These are phyloP conservation scores for Pseudohyphozyma bogoriensis DNA, from an alignment of 768 basidiomycete species.

Conservation along the genomic window DNA sequence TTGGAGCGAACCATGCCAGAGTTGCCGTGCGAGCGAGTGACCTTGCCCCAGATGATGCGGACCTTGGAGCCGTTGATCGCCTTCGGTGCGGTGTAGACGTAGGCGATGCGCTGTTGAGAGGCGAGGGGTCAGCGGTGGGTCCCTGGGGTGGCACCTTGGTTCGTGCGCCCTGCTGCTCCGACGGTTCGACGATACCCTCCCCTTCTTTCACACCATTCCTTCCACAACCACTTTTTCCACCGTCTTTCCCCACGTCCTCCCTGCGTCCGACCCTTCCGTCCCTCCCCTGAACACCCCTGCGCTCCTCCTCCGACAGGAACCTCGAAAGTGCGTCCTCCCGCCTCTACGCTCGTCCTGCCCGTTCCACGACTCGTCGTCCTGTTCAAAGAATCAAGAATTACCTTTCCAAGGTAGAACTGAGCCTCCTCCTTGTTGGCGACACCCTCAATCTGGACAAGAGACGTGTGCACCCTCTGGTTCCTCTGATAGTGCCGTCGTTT, in stretches of 20 bases:
- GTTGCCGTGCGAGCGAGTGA: constrained; percentile 45
- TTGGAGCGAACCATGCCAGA: constrained; percentile 94
- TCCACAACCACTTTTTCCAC: too few relatives aligned
- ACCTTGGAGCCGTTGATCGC: constrained; percentile 89
- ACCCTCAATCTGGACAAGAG: constrained; percentile 94
- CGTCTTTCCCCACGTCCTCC: background rate
- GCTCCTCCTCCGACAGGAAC: too few relatives aligned
- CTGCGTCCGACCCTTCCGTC: background rate
- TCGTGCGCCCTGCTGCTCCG: background rate
- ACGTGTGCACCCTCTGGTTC: constrained; percentile 90
- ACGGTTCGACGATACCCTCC: background rate
- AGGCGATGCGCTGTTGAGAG: constrained; percentile 69
- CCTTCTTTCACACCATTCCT: background rate
- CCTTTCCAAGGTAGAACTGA: constrained; percentile 98
- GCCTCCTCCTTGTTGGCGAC: constrained; percentile 87
- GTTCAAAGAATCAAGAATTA: constrained; percentile 43
- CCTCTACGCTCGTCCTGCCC: background rate
- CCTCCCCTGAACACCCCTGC: too few relatives aligned
- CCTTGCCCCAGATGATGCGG: constrained; percentile 86
- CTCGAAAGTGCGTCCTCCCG: background rate
- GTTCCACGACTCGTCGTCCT: too few relatives aligned
- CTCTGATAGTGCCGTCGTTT: too few relatives aligned
- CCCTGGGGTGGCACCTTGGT: background rate
- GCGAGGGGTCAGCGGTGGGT: background rate
- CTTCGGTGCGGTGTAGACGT: constrained; percentile 93